Conservation (phyloP, 2,329 filamentous ascomycete species). For the Fusarium luffae region DNA sequence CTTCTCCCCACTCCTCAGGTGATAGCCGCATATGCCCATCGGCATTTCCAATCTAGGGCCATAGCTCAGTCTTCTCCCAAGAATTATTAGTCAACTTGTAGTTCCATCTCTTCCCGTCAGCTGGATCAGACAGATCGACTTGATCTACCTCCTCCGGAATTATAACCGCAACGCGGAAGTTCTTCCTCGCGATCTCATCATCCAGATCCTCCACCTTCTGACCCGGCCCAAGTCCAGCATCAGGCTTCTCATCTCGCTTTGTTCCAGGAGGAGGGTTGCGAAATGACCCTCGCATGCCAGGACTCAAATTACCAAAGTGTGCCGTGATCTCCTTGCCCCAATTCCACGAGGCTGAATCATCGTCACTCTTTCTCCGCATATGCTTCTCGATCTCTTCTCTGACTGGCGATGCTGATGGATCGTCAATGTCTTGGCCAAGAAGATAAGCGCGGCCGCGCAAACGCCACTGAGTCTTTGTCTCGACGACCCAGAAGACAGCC, state of each 20-base stretch:
- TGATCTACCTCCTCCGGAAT: slow-evolving; percentile 81
- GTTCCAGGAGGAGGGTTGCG: slow-evolving; percentile 77
- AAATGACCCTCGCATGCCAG: slow-evolving; percentile 81
- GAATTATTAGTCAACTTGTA: slow-evolving; percentile 68
- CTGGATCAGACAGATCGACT: slow-evolving; percentile 76
- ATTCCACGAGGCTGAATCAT: slow-evolving; percentile 69
- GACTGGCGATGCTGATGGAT: slow-evolving; percentile 56
- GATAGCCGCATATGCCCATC: neutral
- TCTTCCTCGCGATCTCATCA: slow-evolving; percentile 75
- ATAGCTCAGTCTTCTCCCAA: slow-evolving; percentile 78
- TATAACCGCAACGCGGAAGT: slow-evolving; percentile 88
- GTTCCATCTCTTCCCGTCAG: slow-evolving; percentile 70
- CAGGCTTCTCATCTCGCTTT: slow-evolving; percentile 63
- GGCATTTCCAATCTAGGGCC: slow-evolving; percentile 60
- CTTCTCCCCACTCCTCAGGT: neutral
- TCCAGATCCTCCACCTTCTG: slow-evolving; percentile 77
- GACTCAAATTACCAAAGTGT: slow-evolving; percentile 90
- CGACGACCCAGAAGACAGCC: slow-evolving; percentile 82
- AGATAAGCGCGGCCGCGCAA: slow-evolving; percentile 81
- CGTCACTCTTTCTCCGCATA: slow-evolving; percentile 63
- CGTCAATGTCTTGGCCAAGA: slow-evolving; percentile 75
- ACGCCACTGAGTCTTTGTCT: slow-evolving; percentile 83
- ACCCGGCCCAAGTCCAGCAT: slow-evolving; percentile 58
- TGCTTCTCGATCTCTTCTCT: slow-evolving; percentile 68
- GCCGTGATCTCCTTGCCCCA: slow-evolving; percentile 84